Evolutionary conservation across 345 rosid species (phyloP).

Genomic region (Isatis tinctoria): DNA sequence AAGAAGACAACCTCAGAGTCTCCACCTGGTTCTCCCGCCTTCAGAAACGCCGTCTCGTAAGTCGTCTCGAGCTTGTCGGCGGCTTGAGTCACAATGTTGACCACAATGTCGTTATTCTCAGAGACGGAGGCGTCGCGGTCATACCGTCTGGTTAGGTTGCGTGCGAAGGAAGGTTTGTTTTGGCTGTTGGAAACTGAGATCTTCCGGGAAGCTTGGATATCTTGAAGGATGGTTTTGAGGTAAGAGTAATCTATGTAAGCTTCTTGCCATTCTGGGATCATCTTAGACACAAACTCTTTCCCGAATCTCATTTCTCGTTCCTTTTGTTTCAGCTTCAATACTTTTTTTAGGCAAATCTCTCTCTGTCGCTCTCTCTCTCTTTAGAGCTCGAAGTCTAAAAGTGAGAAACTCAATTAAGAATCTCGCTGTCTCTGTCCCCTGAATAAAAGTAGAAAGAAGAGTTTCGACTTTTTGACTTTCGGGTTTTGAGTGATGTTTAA

Average conservation of each 20-base stretch:
- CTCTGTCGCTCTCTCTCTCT: not conserved
- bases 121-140: not conserved
- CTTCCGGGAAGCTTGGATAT: conserved; percentile 32
- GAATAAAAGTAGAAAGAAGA: not conserved
- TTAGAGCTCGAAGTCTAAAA: not conserved
- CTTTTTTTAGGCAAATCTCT: not conserved
- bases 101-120: conserved; percentile 25
- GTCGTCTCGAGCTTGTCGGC: not conserved
- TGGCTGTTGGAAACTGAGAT: conserved; percentile 14
- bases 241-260: conserved; percentile 69
- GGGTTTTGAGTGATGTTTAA: conserved; percentile 9
- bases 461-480: not conserved
- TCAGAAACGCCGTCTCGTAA: conserved; percentile 30
- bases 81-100: conserved; percentile 17
- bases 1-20: conserved; percentile 39
- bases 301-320: conserved; percentile 62
- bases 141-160: conserved; percentile 32
- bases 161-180: conserved; percentile 28
- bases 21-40: conserved; percentile 32
- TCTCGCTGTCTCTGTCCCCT: not conserved
- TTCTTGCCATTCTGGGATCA: conserved; percentile 79
- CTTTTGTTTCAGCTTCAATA: not conserved
- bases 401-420: conserved; percentile 8
- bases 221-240: conserved; percentile 53
- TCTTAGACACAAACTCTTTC: conserved; percentile 56